Evolutionary conservation across 164 flowering plant genomes (phyloP), one percentile per base, ranked within the genome.

Genomic region (Stephania cephalantha): DNA sequence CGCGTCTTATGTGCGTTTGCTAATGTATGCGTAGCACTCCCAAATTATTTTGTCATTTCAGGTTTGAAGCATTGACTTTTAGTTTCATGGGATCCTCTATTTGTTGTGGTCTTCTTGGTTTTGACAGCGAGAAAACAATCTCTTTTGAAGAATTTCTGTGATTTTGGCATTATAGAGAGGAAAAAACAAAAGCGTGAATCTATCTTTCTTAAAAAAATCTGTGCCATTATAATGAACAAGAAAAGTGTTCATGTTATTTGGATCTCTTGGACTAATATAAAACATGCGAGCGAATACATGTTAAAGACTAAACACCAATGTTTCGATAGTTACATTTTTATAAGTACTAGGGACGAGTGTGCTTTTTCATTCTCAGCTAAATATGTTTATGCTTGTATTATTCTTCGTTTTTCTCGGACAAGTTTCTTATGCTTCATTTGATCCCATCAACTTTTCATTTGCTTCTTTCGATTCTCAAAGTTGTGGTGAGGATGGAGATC

Each of bases 401-500:
- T 25, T 83, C 44, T 70, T 55, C 25, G 6, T 55, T 31, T 78
- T 82, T 63, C 68, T 71, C 13, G 69, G 58, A 69, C 84, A 78
- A 76, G 73, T 79, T 74, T 69, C 80, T 69, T 7, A 45, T 6
- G 45, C 29, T 75, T n/a, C 71, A 1, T 65, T 79, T 7, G 77
- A 81, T 13, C 79, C 83, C 0, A 22, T 67, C 4, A 68, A 46
- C 68, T 83, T 86, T 77, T 69, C 81, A 9, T 84, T 81, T 66
- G 25, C 77, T 13, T 71, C 83, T 17, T 87, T 86, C 69, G 72
- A 80, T 76, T 45, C 79, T 18, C 53, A 69, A 9, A 81, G 79
- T 72, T 88, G 89, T 64, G 73, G 42, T 18, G 70, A 55, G 63
- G 79, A 46, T 20, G 78, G 87, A 46, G 78, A 71, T 3, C 82